Base-by-base conservation (phyloP, 768 basidiomycete genomes). In the Pulveroboletus sp. region DNA sequence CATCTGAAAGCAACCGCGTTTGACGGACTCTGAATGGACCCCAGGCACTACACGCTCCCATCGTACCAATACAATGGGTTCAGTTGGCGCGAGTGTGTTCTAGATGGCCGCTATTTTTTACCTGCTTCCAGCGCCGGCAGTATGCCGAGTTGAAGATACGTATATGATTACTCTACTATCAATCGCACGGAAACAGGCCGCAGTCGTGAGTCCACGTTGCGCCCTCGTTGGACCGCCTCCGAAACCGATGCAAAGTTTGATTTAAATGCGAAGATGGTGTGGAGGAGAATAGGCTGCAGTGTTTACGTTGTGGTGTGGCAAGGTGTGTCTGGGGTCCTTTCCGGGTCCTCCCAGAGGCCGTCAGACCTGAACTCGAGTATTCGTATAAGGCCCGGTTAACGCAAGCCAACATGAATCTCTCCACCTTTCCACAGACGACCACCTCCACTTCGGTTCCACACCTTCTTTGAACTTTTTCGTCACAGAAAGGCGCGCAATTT, bases 351-450 rank as follows among this genome's bases (percentile, higher is more conserved):
- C 12, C 13, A 56, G 52, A 36, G 50, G 27, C 42, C 44, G 58
- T 58, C 62, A 58, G 58, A 62, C 57, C 51, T 40, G 55, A 49
- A 62, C 51, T 63, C 47, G 46, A 57, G 47, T 57, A 55, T 62
- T 73, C 63, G 71, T 80, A 80, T 80, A 81, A 81, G 79, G 76
- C 73, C 78, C 77, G 79, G 70, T 56, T 69, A 72, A 71, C 67
- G 68, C 71, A 65, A 73, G 70, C 69, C 66, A 75, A 73, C 71
- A 77, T 76, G 73, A 62, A 70, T 68, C 69, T 74, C 73, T 72
- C 65, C 60, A 52, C 74, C 71, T 69, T 70, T 72, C 69, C 53
- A 52, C 62, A 61, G 58, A 54, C 68, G 68, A 67, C 68, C 69
- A 69, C 68, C 59, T 60, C 56, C 49, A 58, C 51, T 55, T 56